Base-by-base conservation (phyloP, 331 rosid species). In the Malus hybrid region DNA sequence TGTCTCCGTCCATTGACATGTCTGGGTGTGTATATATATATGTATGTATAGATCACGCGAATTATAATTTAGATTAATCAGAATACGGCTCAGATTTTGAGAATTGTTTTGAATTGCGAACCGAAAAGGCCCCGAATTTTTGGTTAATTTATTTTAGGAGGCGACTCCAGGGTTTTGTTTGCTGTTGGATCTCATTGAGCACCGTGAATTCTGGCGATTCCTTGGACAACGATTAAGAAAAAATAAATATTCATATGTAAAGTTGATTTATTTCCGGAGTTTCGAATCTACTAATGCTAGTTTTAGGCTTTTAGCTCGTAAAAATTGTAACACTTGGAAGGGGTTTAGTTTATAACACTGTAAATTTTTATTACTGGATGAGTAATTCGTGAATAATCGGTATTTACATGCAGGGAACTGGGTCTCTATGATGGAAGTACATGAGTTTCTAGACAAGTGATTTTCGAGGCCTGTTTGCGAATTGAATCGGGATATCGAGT, bases 401-500 rank as follows among this genome's bases (percentile, higher is more conserved):
- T 13, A 28, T 29, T 61, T 63, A 13, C 6, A 28, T 63, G 85
- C 76, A 73, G 76, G 76, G 78, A 73, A 39, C 78, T 52, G 2
- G 50, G 55, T 19, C 68, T 68, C 16, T 53, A 26, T 14, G 60
- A 9, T 39, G 66, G 66, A 16, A 10, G 22, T 33, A 28, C 68
- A 67, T 20, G 55, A 48, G 63, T 72, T 36, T 57, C 39, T 56
- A 50, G 56, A 61, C 67, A 53, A 69, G 48, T 75, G 67, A 55
- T 34, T 66, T 30, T 28, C 66, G 80, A 81, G 73, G 75, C 62
- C 67, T 71, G 36, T 57, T 14, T 75, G 58, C 10, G 5, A 20
- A 70, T 24, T n/a, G 63, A 72, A 69, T 73, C 72, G 81, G 34
- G 74, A 74, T 78, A 76, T 68, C 19, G 24, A 67, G 76, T 74